Conservation (phyloP, 352 stramenopile genomes). For the Phytophthora melonis region DNA sequence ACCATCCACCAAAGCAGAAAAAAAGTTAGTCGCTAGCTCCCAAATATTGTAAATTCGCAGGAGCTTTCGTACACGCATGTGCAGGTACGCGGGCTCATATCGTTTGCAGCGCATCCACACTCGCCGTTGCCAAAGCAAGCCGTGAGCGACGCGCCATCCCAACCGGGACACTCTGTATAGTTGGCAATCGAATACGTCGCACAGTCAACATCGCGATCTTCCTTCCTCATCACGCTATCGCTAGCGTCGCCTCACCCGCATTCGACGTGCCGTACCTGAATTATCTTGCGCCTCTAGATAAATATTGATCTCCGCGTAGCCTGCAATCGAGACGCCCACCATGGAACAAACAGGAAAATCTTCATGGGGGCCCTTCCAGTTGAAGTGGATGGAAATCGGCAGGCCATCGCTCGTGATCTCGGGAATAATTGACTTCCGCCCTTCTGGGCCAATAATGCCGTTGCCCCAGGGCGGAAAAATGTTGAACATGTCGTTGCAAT, state of each 20-base stretch:
- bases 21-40: background rate
- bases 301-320: conserved; percentile 81
- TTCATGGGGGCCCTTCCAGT: conserved; percentile 68
- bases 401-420: conserved; percentile 56
- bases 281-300: conserved; percentile 87
- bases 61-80: conserved; percentile 67
- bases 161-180: conserved; percentile 72
- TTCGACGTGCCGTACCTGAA: conserved; percentile 46
- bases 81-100: conserved; percentile 65
- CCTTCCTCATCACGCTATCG: background rate
- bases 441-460: conserved; percentile 67
- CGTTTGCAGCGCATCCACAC: conserved; percentile 74
- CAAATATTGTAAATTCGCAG: background rate
- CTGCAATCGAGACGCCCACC: conserved; percentile 75
- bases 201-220: conserved; percentile 6
- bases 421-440: conserved; percentile 71
- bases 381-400: conserved; percentile 60
- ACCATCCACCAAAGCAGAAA: conserved; percentile 5
- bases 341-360: conserved; percentile 77
- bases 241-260: background rate
- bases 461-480: conserved; percentile 84
- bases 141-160: conserved; percentile 57
- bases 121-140: conserved; percentile 76
- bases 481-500: conserved; percentile 89
- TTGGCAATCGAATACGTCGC: conserved; percentile 4